Percentiles rank a stretch among this genome's conserved stretches.
Conservation (phyloP, 1,139 yeast species). For the Yamadazyma buinensis region DNA sequence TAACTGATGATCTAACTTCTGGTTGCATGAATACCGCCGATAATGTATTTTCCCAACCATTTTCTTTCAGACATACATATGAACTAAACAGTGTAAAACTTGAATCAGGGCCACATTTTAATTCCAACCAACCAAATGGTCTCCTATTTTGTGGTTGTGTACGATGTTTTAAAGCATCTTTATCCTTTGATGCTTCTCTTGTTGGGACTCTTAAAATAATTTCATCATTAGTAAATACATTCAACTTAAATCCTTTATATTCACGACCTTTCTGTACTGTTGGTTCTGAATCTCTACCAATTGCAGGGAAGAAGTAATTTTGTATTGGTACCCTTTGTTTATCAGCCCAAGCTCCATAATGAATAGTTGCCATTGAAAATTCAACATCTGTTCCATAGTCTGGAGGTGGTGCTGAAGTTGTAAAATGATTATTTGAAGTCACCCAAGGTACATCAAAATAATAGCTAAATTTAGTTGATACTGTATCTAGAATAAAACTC, state of each 20-base stretch:
- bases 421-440: slow-evolving; percentile 2
- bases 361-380: slow-evolving; percentile 60
- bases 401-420: too few relatives aligned
- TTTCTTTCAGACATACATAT: slow-evolving; percentile 43
- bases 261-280: slow-evolving; percentile 40
- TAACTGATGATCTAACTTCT: slow-evolving; percentile 78
- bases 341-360: slow-evolving; percentile 96
- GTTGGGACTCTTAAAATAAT: slow-evolving; percentile 75
- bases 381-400: slow-evolving; percentile 61
- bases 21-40: slow-evolving; percentile 49
- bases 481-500: slow-evolving; percentile 69
- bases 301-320: slow-evolving; percentile 61
- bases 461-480: slow-evolving; percentile 50
- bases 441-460: slow-evolving; percentile 70
- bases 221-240: slow-evolving; percentile 57
- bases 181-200: slow-evolving; percentile 79
- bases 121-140: slow-evolving; percentile 91
- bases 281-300: slow-evolving; percentile 57
- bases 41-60: slow-evolving; percentile 60
- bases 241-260: slow-evolving; percentile 53
- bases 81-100: slow-evolving; percentile 46
- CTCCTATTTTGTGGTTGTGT: slow-evolving; percentile 21
- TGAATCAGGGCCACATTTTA: slow-evolving; percentile 57
- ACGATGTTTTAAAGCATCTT: slow-evolving; percentile 22
- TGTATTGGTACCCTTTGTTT: slow-evolving; percentile 72